Evolutionary conservation across 2,329 filamentous ascomycete genomes (phyloP).

Genomic region (Cladosporium cucumerinum): DNA sequence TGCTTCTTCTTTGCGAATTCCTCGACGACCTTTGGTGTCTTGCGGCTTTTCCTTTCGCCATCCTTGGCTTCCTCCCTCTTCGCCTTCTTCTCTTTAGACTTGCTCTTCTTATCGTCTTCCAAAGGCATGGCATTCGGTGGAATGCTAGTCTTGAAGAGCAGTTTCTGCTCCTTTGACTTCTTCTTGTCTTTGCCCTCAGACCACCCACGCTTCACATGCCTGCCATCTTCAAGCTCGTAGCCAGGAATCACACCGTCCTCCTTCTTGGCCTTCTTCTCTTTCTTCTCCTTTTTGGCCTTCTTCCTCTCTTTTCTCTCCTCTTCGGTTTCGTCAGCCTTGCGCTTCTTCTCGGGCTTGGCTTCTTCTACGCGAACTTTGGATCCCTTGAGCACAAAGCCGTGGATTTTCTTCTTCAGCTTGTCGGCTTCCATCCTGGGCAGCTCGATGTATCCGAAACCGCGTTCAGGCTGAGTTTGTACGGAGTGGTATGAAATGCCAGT

Average conservation of each 20-base stretch:
- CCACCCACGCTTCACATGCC: slow-evolving; percentile 87
- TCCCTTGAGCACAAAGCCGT: slow-evolving; percentile 81
- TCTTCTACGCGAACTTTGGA: slow-evolving; percentile 80
- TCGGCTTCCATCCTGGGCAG: slow-evolving; percentile 77
- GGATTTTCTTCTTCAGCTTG: slow-evolving; percentile 86
- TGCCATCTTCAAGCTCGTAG: slow-evolving; percentile 66
- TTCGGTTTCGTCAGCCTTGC: slow-evolving; percentile 33
- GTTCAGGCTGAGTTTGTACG: slow-evolving; percentile 84
- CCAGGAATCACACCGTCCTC: slow-evolving; percentile 59
- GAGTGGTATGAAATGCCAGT: slow-evolving; percentile 84
- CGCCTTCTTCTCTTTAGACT: slow-evolving; percentile 38
- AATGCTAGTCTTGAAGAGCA: slow-evolving; percentile 78
- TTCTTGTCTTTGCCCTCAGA: slow-evolving; percentile 52
- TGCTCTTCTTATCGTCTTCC: slow-evolving; percentile 47
- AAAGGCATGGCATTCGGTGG: slow-evolving; percentile 57
- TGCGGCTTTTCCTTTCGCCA: slow-evolving; percentile 46
- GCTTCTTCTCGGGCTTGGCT: slow-evolving; percentile 63
- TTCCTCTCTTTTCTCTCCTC: slow-evolving; percentile 46
- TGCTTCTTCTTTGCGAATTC: slow-evolving; percentile 78
- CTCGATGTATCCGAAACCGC: slow-evolving; percentile 84
- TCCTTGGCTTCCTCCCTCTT: slow-evolving; percentile 61
- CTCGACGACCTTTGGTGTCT: slow-evolving; percentile 67
- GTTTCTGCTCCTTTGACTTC: slow-evolving; percentile 23
- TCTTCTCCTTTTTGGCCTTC: slow-evolving; percentile 53
- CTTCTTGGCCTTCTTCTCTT: slow-evolving; percentile 41